Base-by-base conservation (phyloP, 1,284 basidiomycete species). In the Puccinia hordei region DNA sequence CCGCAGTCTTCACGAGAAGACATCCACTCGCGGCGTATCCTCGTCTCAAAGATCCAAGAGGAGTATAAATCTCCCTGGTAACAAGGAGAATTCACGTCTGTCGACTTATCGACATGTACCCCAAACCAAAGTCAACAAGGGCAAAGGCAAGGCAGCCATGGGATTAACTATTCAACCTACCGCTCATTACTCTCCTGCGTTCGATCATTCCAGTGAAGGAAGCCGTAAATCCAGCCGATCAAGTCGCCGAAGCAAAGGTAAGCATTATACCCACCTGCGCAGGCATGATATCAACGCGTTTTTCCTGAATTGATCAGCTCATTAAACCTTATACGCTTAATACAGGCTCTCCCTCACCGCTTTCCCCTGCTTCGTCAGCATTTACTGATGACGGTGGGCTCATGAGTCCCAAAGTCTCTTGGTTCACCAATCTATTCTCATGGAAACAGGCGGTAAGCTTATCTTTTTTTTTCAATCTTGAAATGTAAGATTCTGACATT, bases 381-480 rank as follows among this genome's bases (percentile, higher is more conserved):
- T 80, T 73, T 35, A 63, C 78, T 9, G 71, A 73, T 55, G 78
- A 80, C 13, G 44, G 27, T 17, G 49, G 30, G 17, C 30, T 69
- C 27, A 41, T 61, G 30, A 80, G 71, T 33, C 78, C 78, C 24
- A 80, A 71, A 73, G 44, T 80, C 27, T 80, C 78, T 24, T 80
- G 78, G 78, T 80, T 80, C 65, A 59, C 78, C 5, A 80, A 80
- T 22, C 33, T 80, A 22, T 80, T 80, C 49, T 51, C 78, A 38
- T 80, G 78, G 78, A 80, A 80, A 66, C 24, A 71, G 49, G 17
- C 57, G 30, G 71, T 73, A 5, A 41, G 41, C 17, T 30, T 19
- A 9, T 9, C 15, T 19, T 19, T 30, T 22, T 41, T 35, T 8
- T 46, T 76, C 27, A 17, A 30, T 30, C n/a, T 27, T 19, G 38